Base-by-base conservation (phyloP, 108 stramenopile genomes). In the Aureococcus anophagefferens region DNA sequence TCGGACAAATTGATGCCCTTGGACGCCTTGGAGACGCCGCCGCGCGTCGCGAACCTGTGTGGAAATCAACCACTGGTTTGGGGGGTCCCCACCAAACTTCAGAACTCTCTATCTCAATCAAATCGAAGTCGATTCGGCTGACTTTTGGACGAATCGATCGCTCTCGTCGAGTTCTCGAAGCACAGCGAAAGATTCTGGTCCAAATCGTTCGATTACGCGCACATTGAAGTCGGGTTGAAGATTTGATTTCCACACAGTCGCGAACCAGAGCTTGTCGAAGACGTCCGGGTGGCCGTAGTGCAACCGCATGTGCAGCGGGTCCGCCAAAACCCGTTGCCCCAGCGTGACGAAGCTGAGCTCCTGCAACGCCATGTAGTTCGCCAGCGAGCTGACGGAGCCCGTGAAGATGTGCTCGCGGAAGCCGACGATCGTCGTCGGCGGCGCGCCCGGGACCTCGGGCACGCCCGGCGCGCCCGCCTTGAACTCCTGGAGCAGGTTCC, bases 201-300 rank as follows among this genome's bases (percentile, higher is more conserved):
- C n/a, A n/a, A n/a, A n/a, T n/a, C n/a, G n/a, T n/a, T n/a, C n/a
- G n/a, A n/a, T n/a, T n/a, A n/a, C n/a, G n/a, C n/a, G n/a, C n/a
- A n/a, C n/a, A n/a, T n/a, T n/a, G n/a, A n/a, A n/a, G n/a, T n/a
- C n/a, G n/a, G n/a, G n/a, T n/a, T n/a, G n/a, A n/a, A n/a, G n/a
- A n/a, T n/a, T n/a, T n/a, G n/a, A n/a, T n/a, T n/a, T n/a, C n/a
- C n/a, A n/a, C n/a, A n/a, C n/a, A n/a, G n/a, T n/a, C n/a, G n/a
- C n/a, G 80, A 96, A 94, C 80, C 94, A 98, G 32, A 98, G 81
- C 79, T 98, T 98, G 76, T 98, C 95, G 74, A 98, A 98, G 14
- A 98, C 77, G 85, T 98, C 97, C 35, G 97, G 97, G 77, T 98
- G 97, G 37, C 97, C 97, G 75, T 98, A 98, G 74, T 98, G 97